Base-by-base conservation (phyloP, 2,329 filamentous ascomycete genomes). In the Kalmusia sp. region DNA sequence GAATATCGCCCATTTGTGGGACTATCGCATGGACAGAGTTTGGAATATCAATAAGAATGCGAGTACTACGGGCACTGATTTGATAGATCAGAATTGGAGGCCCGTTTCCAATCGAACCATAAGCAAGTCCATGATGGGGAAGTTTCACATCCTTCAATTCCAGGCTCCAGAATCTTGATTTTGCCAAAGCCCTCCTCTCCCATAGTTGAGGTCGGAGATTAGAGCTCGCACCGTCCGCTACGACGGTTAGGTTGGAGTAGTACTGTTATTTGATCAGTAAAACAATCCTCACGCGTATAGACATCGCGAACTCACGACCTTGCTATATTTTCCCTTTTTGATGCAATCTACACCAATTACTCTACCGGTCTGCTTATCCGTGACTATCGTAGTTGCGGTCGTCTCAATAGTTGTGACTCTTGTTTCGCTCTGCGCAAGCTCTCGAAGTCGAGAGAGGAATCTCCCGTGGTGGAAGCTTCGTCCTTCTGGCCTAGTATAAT, bases 401-500 rank as follows among this genome's bases (percentile, higher is more conserved):
- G 91, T 93, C 79, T 98, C 93, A 59, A 96, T 82, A 19, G 97
- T 85, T 17, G 89, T 92, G 62, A 97, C 91, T 71, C 96, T 96
- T 59, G 87, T 80, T 70, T 92, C 87, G 22, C 75, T 80, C 70
- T 86, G 77, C 54, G 91, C 93, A n/a, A 90, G 87, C 63, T 82
- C 81, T 53, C 93, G 85, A 60, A 98, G 77, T 71, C 90, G 86
- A 76, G 82, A 85, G 64, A 98, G 91, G 75, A 98, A 96, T 61
- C 91, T 85, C 25, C 93, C 93, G 77, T 98, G 93, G 77, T 97
- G 93, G 72, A 98, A 98, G 34, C 84, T 84, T n/a, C n/a, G n/a
- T n/a, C n/a, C n/a, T n/a, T n/a, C n/a, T n/a, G n/a, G n/a, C n/a
- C n/a, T n/a, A n/a, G n/a, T n/a, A n/a, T n/a, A n/a, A n/a, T n/a